phyloP scores from a whole-genome alignment of 345 rosid species.

The Noccaea caerulescens region DNA sequence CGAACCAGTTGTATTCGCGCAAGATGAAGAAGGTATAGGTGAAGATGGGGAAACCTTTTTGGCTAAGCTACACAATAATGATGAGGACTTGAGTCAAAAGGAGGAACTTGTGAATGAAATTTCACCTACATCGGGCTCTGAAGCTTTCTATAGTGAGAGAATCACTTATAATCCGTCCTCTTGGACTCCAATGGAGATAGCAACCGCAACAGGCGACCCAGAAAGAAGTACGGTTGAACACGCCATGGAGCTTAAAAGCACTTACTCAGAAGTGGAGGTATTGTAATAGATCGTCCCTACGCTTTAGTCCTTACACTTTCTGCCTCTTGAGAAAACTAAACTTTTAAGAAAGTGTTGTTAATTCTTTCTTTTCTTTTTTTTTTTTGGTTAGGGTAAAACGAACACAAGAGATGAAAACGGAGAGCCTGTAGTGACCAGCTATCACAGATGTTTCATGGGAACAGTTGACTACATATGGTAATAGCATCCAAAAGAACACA shows the following conservation, averaged over 20 bases:
- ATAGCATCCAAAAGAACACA: neutral
- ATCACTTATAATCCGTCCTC: constrained; percentile 61
- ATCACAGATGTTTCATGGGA: constrained; percentile 85
- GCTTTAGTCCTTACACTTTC: neutral
- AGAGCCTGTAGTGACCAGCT: constrained; percentile 89
- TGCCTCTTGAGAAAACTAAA: neutral
- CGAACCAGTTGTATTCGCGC: constrained; percentile 44
- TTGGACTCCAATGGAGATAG: constrained; percentile 88
- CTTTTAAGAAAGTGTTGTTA: constrained; percentile 2
- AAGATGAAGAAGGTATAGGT: constrained; percentile 43
- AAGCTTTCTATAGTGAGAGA: constrained; percentile 43
- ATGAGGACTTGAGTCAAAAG: constrained; percentile 38
- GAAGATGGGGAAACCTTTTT: constrained; percentile 61
- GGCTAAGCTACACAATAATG: constrained; percentile 51
- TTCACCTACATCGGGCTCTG: constrained; percentile 45
- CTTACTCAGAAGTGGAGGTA: constrained; percentile 90
- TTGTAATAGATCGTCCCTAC: constrained; percentile 16
- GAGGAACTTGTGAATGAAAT: constrained; percentile 44
- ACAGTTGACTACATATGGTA: constrained; percentile 97
- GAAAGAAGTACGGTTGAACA: constrained; percentile 65
- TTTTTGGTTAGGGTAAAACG: constrained; percentile 56
- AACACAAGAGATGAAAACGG: constrained; percentile 76
- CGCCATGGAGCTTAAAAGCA: constrained; percentile 69
- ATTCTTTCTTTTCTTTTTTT: neutral
- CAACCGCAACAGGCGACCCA: constrained; percentile 77